A percentile compares a stretch with the other conserved stretches of the same genome.
Conservation (phyloP, 331 rosid genomes). For the Telfairia occidentalis region DNA sequence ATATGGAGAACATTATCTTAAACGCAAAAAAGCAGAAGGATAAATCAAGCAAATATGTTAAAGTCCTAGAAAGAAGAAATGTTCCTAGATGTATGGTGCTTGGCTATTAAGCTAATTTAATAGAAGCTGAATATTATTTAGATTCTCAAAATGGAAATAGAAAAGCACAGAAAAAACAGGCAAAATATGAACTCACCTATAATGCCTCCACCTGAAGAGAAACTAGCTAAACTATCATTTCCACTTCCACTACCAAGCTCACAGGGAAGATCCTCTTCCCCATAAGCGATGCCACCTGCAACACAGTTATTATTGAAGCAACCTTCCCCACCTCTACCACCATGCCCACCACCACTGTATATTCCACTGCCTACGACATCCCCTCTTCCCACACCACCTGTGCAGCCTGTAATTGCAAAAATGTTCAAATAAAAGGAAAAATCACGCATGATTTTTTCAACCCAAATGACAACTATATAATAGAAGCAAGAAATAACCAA, state of each 20-base stretch:
- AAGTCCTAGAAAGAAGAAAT: too few species aligned
- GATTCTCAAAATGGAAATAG: background rate
- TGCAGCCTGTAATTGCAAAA: constrained; percentile 54
- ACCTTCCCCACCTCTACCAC: constrained; percentile 87
- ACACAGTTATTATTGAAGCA: constrained; percentile 48
- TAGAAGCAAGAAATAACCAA: background rate
- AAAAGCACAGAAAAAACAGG: background rate
- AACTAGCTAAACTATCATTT: constrained; percentile 45
- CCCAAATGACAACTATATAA: background rate
- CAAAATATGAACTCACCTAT: constrained; percentile 59
- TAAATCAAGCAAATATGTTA: background rate
- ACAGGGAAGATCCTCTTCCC: constrained; percentile 72
- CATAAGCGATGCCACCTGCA: constrained; percentile 72
- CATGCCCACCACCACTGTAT: constrained; percentile 94
- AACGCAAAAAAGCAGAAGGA: background rate
- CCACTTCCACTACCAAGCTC: constrained; percentile 99
- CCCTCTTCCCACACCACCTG: constrained; percentile 81
- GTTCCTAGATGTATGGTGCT: background rate
- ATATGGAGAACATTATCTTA: constrained; percentile 1
- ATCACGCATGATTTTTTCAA: background rate
- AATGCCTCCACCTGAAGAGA: constrained; percentile 93
- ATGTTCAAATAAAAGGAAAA: background rate
- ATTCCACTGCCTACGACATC: constrained; percentile 44
- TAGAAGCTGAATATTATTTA: background rate
- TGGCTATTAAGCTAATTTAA: background rate